Conservation (phyloP, 1,139 yeast species). For the Pneumocystis oryctolagi region DNA sequence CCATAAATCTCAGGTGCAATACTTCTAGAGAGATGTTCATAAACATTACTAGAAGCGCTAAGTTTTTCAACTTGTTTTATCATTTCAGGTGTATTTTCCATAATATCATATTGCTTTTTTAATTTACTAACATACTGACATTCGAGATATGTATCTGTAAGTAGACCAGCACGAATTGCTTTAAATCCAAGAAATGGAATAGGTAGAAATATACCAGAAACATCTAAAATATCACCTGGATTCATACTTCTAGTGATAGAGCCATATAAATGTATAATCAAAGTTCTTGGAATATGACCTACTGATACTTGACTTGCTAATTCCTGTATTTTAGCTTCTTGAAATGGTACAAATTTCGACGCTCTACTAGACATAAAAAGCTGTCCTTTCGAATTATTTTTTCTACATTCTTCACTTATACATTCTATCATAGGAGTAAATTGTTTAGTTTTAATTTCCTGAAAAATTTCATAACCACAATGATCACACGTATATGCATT, state of each 20-base stretch:
- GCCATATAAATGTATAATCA: conserved; percentile 78
- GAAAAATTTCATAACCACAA: conserved; percentile 93
- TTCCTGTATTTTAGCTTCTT: conserved; percentile 90
- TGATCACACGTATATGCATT: conserved; percentile 95
- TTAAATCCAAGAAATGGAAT: conserved; percentile 90
- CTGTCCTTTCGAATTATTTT: conserved; percentile 75
- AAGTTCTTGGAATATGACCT: conserved; percentile 87
- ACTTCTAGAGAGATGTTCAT: conserved; percentile 66
- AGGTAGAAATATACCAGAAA: conserved; percentile 84
- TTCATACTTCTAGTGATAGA: conserved; percentile 70
- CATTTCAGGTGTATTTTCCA: conserved; percentile 44
- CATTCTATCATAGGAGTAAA: conserved; percentile 81
- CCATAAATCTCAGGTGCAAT: conserved; percentile 98
- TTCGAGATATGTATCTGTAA: conserved; percentile 87
- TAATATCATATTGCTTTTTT: conserved; percentile 68
- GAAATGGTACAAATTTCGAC: conserved; percentile 86
- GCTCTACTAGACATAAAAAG: conserved; percentile 89
- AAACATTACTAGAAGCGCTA: conserved; percentile 49
- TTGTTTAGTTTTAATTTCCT: conserved; percentile 73
- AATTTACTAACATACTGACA: conserved; percentile 77
- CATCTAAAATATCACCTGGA: conserved; percentile 92
- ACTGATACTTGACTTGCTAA: conserved; percentile 92
- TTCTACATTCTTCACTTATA: conserved; percentile 62
- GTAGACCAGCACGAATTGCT: conserved; percentile 78
- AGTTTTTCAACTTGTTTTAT: conserved; percentile 42